phyloP scores from a whole-genome alignment of 441 rosid genomes.

The Corymbia calophylla region DNA sequence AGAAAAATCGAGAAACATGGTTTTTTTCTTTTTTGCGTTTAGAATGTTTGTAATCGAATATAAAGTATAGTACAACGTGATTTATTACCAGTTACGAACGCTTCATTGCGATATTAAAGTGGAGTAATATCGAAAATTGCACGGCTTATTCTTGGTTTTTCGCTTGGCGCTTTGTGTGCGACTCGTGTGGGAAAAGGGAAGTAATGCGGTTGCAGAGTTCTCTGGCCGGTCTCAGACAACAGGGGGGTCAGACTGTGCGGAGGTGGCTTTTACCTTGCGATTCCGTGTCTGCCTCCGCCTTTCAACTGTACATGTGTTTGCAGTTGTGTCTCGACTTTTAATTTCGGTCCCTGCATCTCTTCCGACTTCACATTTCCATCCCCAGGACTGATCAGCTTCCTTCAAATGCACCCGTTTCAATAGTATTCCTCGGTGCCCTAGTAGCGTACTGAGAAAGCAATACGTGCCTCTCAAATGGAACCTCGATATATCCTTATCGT shows the following conservation, averaged over 20 bases:
- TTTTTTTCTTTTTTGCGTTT: neutral
- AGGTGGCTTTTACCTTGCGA: neutral
- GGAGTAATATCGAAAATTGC: neutral
- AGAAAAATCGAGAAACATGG: neutral
- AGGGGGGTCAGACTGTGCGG: neutral
- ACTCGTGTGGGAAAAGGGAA: neutral
- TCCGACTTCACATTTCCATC: neutral
- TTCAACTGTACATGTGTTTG: neutral
- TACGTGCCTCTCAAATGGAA: neutral
- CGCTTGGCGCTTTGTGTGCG: neutral
- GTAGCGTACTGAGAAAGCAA: neutral
- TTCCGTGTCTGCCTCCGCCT: neutral
- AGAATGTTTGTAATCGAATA: neutral
- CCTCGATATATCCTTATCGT: neutral
- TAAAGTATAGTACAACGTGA: neutral
- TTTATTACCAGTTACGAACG: neutral
- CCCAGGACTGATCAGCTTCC: neutral
- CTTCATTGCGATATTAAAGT: neutral
- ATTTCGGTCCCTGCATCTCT: neutral
- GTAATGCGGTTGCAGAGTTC: neutral
- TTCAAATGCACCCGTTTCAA: neutral
- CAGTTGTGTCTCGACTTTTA: neutral
- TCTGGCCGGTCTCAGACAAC: neutral
- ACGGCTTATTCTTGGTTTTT: neutral
- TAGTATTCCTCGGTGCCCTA: neutral